These are phyloP conservation scores for Saitozyma sp. DNA, from an alignment of 768 basidiomycete genomes.

Conservation along the genomic window DNA sequence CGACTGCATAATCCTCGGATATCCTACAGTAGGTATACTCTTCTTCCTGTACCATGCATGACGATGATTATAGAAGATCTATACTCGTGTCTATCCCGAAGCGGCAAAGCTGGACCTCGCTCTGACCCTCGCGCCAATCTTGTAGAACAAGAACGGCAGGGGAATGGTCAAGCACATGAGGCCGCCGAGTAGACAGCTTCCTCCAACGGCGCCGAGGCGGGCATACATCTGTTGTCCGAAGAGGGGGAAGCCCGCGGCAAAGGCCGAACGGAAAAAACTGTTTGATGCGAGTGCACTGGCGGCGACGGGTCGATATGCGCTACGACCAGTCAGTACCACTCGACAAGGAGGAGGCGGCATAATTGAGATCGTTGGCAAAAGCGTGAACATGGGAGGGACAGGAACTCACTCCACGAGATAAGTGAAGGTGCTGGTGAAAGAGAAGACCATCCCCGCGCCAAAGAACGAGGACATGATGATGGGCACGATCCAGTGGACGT, in stretches of 20 bases:
- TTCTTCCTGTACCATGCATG: too few relatives aligned
- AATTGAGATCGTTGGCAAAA: too few relatives aligned
- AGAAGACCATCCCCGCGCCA: constrained; percentile 62
- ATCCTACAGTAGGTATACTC: too few relatives aligned
- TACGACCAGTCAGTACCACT: too few relatives aligned
- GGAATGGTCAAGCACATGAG: constrained; percentile 66
- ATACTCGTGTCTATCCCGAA: too few relatives aligned
- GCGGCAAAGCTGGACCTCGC: constrained; percentile 55
- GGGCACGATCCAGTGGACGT: constrained; percentile 59
- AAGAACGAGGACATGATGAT: constrained; percentile 58
- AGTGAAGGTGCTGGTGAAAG: constrained; percentile 60
- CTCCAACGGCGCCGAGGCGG: constrained; percentile 67
- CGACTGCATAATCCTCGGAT: too few relatives aligned
- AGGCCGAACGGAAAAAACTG: constrained; percentile 57
- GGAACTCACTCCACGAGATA: constrained; percentile 46
- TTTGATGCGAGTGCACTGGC: constrained; percentile 67
- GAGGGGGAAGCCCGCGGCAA: constrained; percentile 60
- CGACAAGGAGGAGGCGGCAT: too few relatives aligned
- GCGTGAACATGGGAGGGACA: too few relatives aligned
- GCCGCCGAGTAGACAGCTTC: constrained; percentile 68
- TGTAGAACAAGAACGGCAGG: constrained; percentile 55
- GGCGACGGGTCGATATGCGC: constrained; percentile 49
- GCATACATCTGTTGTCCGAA: constrained; percentile 58
- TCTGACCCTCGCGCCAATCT: constrained; percentile 57
- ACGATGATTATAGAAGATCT: too few relatives aligned